Conservation (phyloP, 2,329 filamentous ascomycete species). For the Neonectria neomacrospora region DNA sequence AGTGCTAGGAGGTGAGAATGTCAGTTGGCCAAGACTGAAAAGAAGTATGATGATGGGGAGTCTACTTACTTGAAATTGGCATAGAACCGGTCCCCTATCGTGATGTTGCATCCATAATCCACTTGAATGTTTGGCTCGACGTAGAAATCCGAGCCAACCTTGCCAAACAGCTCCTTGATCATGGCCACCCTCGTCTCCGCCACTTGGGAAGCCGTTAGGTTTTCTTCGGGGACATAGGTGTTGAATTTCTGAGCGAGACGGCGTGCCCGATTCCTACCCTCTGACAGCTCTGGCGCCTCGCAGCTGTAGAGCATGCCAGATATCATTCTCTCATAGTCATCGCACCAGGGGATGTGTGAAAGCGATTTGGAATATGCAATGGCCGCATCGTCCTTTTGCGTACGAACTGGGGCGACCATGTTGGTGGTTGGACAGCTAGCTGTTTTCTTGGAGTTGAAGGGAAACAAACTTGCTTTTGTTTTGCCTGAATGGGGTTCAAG, state of each 20-base stretch:
- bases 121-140: constrained; percentile 1
- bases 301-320: constrained; percentile 9
- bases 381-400: neutral
- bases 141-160: neutral
- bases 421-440: neutral
- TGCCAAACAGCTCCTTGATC: neutral
- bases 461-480: neutral
- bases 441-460: neutral
- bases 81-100: neutral
- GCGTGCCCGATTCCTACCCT: neutral
- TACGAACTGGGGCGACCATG: neutral
- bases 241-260: constrained; percentile 1
- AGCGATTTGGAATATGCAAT: constrained; percentile 5
- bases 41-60: too few relatives aligned
- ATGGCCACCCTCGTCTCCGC: neutral
- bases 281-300: neutral
- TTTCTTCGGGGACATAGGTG: neutral
- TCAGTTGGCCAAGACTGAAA: too few relatives aligned
- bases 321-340: constrained; percentile 13
- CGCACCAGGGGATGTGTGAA: neutral
- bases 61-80: constrained; percentile 3
- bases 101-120: constrained; percentile 4
- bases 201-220: neutral
- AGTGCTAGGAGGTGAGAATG: neutral
- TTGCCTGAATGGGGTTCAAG: too few relatives aligned